Evolutionary conservation across 495 filamentous ascomycete species (phyloP).

Genomic region (Aspergillus campestris): DNA sequence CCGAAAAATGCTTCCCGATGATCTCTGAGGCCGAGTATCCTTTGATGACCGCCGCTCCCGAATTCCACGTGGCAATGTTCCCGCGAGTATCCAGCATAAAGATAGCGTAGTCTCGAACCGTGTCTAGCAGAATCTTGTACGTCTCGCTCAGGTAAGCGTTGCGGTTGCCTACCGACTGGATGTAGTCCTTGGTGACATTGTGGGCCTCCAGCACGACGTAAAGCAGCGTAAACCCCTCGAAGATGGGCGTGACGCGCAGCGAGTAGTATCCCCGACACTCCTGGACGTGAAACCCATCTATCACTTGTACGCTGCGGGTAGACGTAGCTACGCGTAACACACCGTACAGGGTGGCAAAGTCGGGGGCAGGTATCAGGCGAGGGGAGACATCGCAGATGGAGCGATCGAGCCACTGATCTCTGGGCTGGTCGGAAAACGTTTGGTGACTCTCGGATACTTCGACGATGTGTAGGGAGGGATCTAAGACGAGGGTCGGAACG

Average conservation of each 20-base stretch:
- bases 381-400: conserved; percentile 36
- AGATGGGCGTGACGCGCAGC: conserved; percentile 45
- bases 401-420: conserved; percentile 31
- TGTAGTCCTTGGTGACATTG: conserved; percentile 16
- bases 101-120: conserved; percentile 59
- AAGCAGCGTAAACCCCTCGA: conserved; percentile 33
- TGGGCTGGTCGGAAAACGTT: conserved; percentile 22
- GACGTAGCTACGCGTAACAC: conserved; percentile 39
- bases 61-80: conserved; percentile 54
- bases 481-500: conserved; percentile 41
- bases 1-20: conserved; percentile 54
- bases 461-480: conserved; percentile 35
- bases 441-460: conserved; percentile 44
- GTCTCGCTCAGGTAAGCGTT: conserved; percentile 47
- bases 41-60: conserved; percentile 51
- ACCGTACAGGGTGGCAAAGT: conserved; percentile 30
- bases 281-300: conserved; percentile 20
- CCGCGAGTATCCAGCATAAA: conserved; percentile 56
- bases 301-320: conserved; percentile 21
- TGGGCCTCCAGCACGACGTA: conserved; percentile 43
- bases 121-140: conserved; percentile 54
- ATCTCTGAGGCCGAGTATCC: conserved; percentile 50
- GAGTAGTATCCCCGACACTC: conserved; percentile 20
- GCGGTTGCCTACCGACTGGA: conserved; percentile 16
- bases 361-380: conserved; percentile 23